Conservation (phyloP, 768 basidiomycete genomes). For the Lactarius vividus region DNA sequence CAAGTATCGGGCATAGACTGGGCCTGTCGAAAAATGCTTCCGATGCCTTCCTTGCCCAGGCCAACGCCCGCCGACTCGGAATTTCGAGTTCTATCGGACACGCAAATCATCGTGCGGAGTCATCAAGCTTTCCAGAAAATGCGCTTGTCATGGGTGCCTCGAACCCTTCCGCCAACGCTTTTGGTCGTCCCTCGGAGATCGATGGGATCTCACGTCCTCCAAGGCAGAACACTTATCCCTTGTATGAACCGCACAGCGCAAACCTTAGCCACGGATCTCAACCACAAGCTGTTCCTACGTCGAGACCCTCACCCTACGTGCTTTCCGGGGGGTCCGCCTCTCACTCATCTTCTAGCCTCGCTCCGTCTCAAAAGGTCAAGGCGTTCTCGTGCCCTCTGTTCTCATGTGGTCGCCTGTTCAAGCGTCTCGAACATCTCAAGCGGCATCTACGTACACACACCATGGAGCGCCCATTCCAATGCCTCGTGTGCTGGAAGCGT, state of each 20-base stretch:
- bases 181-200: constrained; percentile 10
- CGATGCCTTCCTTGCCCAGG: constrained; percentile 29
- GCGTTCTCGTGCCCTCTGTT: constrained; percentile 80
- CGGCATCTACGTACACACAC: constrained; percentile 87
- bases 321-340: constrained; percentile 26
- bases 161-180: constrained; percentile 2
- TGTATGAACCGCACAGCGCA: constrained; percentile 23
- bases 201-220: constrained; percentile 17
- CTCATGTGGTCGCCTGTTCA: constrained; percentile 84
- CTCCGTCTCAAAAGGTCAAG: constrained; percentile 38
- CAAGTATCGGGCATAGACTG: constrained; percentile 25
- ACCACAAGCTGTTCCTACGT: constrained; percentile 21
- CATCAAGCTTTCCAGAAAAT: constrained; percentile 21
- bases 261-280: constrained; percentile 5
- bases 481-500: constrained; percentile 69
- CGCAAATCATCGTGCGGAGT: constrained; percentile 13
- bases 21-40: constrained; percentile 25
- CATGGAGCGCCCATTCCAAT: constrained; percentile 80
- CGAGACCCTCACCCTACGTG: constrained; percentile 30
- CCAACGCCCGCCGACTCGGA: constrained; percentile 19
- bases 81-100: constrained; percentile 15
- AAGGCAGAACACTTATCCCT: constrained; percentile 25
- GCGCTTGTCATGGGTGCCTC: not conserved
- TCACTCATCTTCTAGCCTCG: constrained; percentile 24
- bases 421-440: constrained; percentile 89